Percentiles rank a stretch among this genome's conserved stretches.
phyloP scores from a whole-genome alignment of 1,139 yeast species.

The Kurtzmaniella quercitrusa region DNA sequence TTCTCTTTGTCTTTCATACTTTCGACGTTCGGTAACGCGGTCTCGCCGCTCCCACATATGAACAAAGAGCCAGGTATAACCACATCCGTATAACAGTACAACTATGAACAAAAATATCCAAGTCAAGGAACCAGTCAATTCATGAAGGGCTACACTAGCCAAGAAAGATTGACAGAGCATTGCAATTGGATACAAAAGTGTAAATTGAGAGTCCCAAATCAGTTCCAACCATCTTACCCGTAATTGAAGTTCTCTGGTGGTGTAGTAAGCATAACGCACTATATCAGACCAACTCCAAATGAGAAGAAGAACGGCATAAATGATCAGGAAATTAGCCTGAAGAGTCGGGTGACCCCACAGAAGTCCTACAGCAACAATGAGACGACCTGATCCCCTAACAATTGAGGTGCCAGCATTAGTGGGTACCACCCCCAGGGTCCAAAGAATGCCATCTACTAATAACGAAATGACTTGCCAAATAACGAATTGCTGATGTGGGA shows the following conservation, averaged over 20 bases:
- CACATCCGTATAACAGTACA: constrained; percentile 1
- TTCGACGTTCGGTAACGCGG: background rate
- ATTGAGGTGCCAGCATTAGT: constrained; percentile 26
- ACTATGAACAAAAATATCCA: constrained; percentile 13
- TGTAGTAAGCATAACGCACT: constrained; percentile 28
- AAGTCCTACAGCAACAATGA: constrained; percentile 29
- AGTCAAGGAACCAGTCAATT: constrained; percentile 13
- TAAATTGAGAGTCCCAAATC: constrained; percentile 11
- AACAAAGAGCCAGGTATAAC: background rate
- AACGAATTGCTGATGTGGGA: constrained; percentile 30
- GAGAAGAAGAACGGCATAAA: constrained; percentile 22
- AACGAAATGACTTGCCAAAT: constrained; percentile 28
- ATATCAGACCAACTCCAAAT: constrained; percentile 37
- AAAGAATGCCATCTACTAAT: constrained; percentile 22
- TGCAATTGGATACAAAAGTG: constrained; percentile 34
- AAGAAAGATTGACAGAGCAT: constrained; percentile 27
- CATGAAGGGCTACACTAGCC: constrained; percentile 23
- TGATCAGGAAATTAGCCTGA: constrained; percentile 26
- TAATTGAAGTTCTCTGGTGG: background rate
- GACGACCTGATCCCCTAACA: constrained; percentile 32
- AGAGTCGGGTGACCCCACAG: constrained; percentile 26
- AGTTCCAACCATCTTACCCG: background rate
- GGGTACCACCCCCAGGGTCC: constrained; percentile 24
- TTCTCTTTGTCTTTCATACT: background rate
- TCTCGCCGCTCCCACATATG: constrained; percentile 2